These are phyloP conservation scores for Lachancea sp. DNA, from an alignment of 805 yeast genomes.

Conservation along the genomic window DNA sequence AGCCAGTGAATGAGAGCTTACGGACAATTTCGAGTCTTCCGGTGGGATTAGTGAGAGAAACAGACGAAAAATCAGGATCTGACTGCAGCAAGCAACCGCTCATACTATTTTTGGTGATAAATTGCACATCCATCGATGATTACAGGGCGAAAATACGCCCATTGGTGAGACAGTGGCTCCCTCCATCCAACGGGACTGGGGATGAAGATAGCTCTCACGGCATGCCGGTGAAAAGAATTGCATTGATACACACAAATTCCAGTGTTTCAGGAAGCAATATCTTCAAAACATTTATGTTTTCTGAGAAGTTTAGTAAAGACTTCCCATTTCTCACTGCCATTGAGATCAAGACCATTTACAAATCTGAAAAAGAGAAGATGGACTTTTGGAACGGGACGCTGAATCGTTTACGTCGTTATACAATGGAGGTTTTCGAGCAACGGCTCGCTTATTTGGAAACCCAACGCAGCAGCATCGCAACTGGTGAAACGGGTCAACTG, in stretches of 20 bases:
- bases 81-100: constrained; percentile 37
- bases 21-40: constrained; percentile 22
- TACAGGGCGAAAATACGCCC: constrained; percentile 80
- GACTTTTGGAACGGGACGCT: constrained; percentile 28
- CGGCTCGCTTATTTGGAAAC: constrained; percentile 15
- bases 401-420: constrained; percentile 17
- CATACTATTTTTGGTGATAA: constrained; percentile 62
- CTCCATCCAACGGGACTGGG: constrained; percentile 8
- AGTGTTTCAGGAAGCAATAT: constrained; percentile 27
- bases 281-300: constrained; percentile 28
- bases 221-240: constrained; percentile 10
- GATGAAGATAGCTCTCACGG: neutral
- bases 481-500: neutral
- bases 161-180: constrained; percentile 73
- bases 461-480: constrained; percentile 1
- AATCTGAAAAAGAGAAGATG: constrained; percentile 25
- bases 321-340: constrained; percentile 26
- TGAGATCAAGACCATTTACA: constrained; percentile 31
- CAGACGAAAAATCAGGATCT: constrained; percentile 5
- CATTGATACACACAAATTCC: constrained; percentile 27
- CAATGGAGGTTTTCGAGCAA: constrained; percentile 25
- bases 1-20: constrained; percentile 21
- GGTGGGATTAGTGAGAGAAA: constrained; percentile 20
- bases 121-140: constrained; percentile 59
- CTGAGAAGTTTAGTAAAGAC: constrained; percentile 30